Conservation (phyloP, 2,329 filamentous ascomycete genomes). For the Epichloe hybrida region DNA sequence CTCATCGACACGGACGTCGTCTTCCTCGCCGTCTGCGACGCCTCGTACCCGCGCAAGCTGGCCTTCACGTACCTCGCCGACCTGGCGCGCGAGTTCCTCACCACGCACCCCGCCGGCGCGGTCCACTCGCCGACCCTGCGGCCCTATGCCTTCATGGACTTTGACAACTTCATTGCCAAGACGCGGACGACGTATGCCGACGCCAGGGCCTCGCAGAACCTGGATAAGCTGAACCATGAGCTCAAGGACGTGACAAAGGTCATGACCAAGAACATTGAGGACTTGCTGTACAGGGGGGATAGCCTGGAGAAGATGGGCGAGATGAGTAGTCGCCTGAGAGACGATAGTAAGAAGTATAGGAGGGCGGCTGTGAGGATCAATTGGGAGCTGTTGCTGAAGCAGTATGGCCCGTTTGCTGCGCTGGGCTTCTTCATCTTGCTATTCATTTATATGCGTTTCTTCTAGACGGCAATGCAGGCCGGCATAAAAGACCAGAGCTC, state of each 20-base stretch:
- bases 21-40: constrained; percentile 89
- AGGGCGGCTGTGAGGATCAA: constrained; percentile 91
- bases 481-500: neutral
- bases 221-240: constrained; percentile 93
- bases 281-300: constrained; percentile 91
- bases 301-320: constrained; percentile 95
- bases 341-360: constrained; percentile 90
- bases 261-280: constrained; percentile 99
- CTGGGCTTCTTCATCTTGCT: constrained; percentile 71
- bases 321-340: constrained; percentile 70
- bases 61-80: constrained; percentile 97
- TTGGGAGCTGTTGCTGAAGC: constrained; percentile 91
- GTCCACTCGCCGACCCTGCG: constrained; percentile 63
- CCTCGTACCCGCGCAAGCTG: constrained; percentile 90
- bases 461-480: constrained; percentile 34
- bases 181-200: constrained; percentile 93
- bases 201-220: constrained; percentile 76
- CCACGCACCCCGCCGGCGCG: constrained; percentile 61
- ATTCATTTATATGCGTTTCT: constrained; percentile 89
- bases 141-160: constrained; percentile 94
- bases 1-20: constrained; percentile 70
- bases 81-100: constrained; percentile 79
- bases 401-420: constrained; percentile 84
- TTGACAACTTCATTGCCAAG: constrained; percentile 90
- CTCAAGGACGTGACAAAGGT: constrained; percentile 95